Base-by-base conservation (phyloP, 2,329 filamentous ascomycete genomes). In the Berkeleyomyces rouxiae region DNA sequence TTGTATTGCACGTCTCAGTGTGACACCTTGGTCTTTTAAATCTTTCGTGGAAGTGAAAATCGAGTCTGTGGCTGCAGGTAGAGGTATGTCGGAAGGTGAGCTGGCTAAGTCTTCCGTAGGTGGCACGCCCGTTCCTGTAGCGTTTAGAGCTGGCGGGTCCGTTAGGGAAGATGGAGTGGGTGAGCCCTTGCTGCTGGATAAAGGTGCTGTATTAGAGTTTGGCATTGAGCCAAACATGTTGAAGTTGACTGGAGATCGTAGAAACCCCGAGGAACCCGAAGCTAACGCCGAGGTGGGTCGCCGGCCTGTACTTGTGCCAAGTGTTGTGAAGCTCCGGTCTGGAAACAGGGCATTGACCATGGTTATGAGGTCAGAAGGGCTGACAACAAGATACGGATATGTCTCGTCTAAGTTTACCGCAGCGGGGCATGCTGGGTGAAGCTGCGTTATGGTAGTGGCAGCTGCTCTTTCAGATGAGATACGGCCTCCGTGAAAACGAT, bases 261-360 rank as follows among this genome's bases (percentile, higher is more conserved):
- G 95, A 68, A 77, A 84, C 68, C 71, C 81, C 73, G 75, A 90
- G 73, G 79, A 88, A 70, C 78, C 91, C 69, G 75, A 88, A 70
- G 78, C 81, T 66, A 78, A 89, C 73, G 76, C 90, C 58, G 78
- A 86, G 69, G 77, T 87, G 68, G 79, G 90, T 74, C 76, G 80
- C 72, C 82, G 78, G 70, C 74, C 85, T 4, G 16, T 61, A 72
- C 76, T 82, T 66, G 76, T 86, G 44, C 82, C 79, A 63, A 76
- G 77, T 1, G 85, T 88, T 43, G 78, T 77, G 1, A 86, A 84
- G 47, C 85, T 78, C 61, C 80, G 79, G 68, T 89, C 85, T 0
- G 91, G 91, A 69, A 91, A 95, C 11, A 96, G 80, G 9, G 87
- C 86, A 71, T 93, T 89, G 66, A 95, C 82, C 68, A 95, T 75